These are phyloP conservation scores for Metschnikowia arizonensis DNA, from an alignment of 805 yeast genomes.

Conservation along the genomic window DNA sequence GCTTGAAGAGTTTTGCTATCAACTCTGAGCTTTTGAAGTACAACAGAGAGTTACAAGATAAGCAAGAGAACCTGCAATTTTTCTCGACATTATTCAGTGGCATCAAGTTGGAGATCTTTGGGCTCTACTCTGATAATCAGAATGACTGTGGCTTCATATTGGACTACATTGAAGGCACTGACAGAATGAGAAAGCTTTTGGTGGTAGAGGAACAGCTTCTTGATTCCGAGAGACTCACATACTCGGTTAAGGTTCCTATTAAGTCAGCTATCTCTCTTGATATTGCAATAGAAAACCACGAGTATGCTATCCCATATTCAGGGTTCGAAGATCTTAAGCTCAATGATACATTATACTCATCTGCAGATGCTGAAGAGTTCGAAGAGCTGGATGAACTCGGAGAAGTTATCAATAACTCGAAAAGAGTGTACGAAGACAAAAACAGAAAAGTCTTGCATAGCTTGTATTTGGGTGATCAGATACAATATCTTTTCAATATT, in stretches of 20 bases:
- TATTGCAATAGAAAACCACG: slow-evolving; percentile 17
- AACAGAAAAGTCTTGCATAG: slow-evolving; percentile 72
- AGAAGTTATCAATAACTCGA: slow-evolving; percentile 13
- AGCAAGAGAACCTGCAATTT: slow-evolving; percentile 53
- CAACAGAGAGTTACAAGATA: slow-evolving; percentile 59
- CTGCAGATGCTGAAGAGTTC: slow-evolving; percentile 22
- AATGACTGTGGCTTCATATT: slow-evolving; percentile 41
- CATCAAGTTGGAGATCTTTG: slow-evolving; percentile 40
- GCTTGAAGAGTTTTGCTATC: slow-evolving; percentile 31
- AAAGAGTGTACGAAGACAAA: slow-evolving; percentile 50
- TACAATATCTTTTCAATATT: slow-evolving; percentile 69
- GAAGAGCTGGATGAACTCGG: slow-evolving; percentile 19
- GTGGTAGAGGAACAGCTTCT: slow-evolving; percentile 49
- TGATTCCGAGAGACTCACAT: slow-evolving; percentile 41
- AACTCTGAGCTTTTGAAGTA: slow-evolving; percentile 46
- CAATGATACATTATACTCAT: slow-evolving; percentile 14
- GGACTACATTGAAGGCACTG: slow-evolving; percentile 67
- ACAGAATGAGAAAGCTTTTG: slow-evolving; percentile 62
- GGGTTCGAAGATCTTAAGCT: slow-evolving; percentile 26
- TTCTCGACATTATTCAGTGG: slow-evolving; percentile 46
- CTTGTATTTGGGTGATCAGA: slow-evolving; percentile 64
- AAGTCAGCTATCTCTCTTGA: slow-evolving; percentile 19
- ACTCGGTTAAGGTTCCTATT: slow-evolving; percentile 39
- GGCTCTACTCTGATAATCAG: slow-evolving; percentile 24
- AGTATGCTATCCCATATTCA: slow-evolving; percentile 14